Conservation (phyloP, 116 monocot genomes). For the Posidonia oceanica region DNA sequence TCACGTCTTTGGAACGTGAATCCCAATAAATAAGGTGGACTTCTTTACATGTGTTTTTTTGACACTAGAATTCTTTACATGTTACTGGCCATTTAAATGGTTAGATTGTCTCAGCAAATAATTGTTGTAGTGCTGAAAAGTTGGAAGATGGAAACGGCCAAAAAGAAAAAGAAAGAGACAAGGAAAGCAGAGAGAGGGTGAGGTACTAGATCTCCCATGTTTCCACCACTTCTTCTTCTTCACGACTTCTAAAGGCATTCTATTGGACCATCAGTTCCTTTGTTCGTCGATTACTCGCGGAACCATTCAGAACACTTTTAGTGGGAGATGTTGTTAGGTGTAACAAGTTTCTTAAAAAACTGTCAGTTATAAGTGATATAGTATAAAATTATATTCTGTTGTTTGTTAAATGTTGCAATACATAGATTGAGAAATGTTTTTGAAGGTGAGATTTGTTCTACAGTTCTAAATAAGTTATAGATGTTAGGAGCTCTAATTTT, state of each 20-base stretch:
- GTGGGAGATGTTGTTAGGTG: too few species aligned
- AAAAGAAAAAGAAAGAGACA: neutral
- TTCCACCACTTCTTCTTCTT: slow-evolving; percentile 1
- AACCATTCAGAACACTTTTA: too few species aligned
- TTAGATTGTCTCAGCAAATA: neutral
- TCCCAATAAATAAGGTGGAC: neutral
- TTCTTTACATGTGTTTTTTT: too few species aligned
- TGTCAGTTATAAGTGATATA: too few species aligned
- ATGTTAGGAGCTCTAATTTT: too few species aligned
- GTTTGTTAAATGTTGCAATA: too few species aligned
- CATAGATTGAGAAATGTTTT: too few species aligned
- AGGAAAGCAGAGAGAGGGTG: neutral
- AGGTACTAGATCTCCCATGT: neutral
- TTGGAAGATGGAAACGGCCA: neutral
- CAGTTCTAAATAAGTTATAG: too few species aligned
- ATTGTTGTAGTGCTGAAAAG: slow-evolving; percentile 1
- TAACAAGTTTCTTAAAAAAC: too few species aligned
- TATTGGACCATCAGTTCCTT: neutral
- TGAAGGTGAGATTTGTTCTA: too few species aligned
- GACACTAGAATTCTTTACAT: neutral
- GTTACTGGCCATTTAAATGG: neutral
- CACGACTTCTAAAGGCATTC: slow-evolving; percentile 1
- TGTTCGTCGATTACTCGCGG: too few species aligned
- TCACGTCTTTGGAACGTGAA: neutral
- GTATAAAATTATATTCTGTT: too few species aligned